Conservation (phyloP, 2,329 filamentous ascomycete genomes). For the Trichoderma atroviride region DNA sequence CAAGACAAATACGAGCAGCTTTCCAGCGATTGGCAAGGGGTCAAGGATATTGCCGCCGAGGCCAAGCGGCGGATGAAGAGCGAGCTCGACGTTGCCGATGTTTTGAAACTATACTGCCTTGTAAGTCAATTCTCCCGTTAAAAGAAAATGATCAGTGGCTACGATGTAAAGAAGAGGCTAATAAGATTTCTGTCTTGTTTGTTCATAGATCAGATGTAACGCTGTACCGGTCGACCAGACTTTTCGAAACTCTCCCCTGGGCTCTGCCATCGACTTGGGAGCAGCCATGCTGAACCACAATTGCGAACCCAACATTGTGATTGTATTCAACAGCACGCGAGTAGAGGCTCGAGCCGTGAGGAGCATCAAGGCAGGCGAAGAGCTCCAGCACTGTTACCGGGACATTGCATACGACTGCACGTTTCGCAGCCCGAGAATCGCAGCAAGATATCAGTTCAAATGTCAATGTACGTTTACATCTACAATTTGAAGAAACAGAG, state of each 20-base stretch:
- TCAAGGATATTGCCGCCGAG: not conserved
- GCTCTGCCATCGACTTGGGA: constrained; percentile 13
- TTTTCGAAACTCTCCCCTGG: not conserved
- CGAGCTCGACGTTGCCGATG: not conserved
- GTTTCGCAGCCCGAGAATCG: constrained; percentile 3
- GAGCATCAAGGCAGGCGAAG: constrained; percentile 6
- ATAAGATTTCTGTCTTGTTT: not conserved
- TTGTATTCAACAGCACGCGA: constrained; percentile 4
- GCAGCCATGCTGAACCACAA: constrained; percentile 19
- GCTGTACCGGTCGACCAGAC: constrained; percentile 7
- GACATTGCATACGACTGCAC: constrained; percentile 12
- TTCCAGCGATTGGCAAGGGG: not conserved
- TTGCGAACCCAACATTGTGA: constrained; percentile 24
- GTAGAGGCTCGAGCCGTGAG: not conserved
- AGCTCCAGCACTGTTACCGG: constrained; percentile 19
- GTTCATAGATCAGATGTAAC: constrained; percentile 8
- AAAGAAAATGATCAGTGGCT: not conserved
- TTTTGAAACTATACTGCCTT: constrained; percentile 20
- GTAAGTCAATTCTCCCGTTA: not conserved
- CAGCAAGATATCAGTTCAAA: constrained; percentile 11
- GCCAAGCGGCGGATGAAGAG: constrained; percentile 16
- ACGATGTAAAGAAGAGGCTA: not conserved
- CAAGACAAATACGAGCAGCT: not conserved
- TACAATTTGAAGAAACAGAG: too few species aligned
- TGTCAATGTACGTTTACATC: constrained; percentile 16